Conservation (phyloP, 2,329 filamentous ascomycete genomes). For the Ceratocystiopsis minuta region DNA sequence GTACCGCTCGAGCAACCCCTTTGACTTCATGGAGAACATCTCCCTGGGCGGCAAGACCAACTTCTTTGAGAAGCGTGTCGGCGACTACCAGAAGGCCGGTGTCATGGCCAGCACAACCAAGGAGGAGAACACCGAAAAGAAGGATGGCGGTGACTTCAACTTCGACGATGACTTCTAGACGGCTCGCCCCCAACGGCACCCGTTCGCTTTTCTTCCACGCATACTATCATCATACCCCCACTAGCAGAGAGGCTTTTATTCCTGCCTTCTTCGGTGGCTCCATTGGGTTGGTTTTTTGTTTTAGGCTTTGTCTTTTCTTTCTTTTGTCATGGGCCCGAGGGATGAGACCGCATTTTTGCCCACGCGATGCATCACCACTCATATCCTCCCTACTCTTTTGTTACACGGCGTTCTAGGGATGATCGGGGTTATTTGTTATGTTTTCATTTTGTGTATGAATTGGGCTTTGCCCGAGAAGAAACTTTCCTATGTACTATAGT, state of each 20-base stretch:
- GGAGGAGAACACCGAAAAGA: slow-evolving; percentile 29
- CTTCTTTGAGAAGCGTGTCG: slow-evolving; percentile 99
- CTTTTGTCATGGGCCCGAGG: not conserved
- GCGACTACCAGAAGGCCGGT: slow-evolving; percentile 98
- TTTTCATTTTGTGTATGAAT: not conserved
- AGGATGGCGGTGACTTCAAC: slow-evolving; percentile 61
- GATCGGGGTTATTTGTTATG: not conserved
- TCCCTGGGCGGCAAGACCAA: slow-evolving; percentile 98
- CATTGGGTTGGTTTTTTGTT: not conserved
- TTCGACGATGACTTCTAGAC: slow-evolving; percentile 95
- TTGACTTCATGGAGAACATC: slow-evolving; percentile 99
- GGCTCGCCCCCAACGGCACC: slow-evolving; percentile 8
- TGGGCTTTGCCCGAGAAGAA: no score
- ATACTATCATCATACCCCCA: slow-evolving; percentile 6
- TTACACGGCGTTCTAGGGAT: slow-evolving; percentile 5
- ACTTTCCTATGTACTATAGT: no score
- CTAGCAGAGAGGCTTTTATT: slow-evolving; percentile 1
- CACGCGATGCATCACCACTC: slow-evolving; percentile 4
- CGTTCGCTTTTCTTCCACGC: slow-evolving; percentile 2
- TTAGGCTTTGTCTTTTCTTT: not conserved
- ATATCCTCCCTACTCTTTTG: slow-evolving; percentile 2
- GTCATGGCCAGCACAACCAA: slow-evolving; percentile 88
- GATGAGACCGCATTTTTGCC: no score
- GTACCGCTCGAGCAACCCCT: slow-evolving; percentile 87
- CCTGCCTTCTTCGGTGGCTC: not conserved